Conservation (phyloP, 2,329 filamentous ascomycete species). For the Fonsecaea erecta region DNA sequence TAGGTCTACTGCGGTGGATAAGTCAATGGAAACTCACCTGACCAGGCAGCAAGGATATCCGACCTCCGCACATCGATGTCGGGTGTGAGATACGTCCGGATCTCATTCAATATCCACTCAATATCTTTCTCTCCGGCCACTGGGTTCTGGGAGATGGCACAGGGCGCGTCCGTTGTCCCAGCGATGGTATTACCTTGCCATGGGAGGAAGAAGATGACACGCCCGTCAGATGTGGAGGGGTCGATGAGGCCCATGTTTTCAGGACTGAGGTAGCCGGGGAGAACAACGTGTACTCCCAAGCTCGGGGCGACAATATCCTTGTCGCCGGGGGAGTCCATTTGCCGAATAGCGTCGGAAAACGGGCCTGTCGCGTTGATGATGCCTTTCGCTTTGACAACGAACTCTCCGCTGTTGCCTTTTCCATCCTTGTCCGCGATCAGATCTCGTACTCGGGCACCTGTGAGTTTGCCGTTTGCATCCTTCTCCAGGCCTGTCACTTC, state of each 20-base stretch:
- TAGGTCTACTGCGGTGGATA: not conserved
- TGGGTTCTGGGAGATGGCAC: slow-evolving; percentile 72
- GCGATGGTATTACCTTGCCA: slow-evolving; percentile 94
- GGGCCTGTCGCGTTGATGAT: slow-evolving; percentile 91
- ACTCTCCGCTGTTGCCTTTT: slow-evolving; percentile 61
- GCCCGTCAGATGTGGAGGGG: slow-evolving; percentile 81
- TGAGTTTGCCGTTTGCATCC: slow-evolving; percentile 72
- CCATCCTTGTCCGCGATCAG: slow-evolving; percentile 69
- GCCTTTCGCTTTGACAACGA: slow-evolving; percentile 73
- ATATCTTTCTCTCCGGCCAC: slow-evolving; percentile 82
- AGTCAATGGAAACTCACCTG: slow-evolving; percentile 49
- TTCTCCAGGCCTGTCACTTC: slow-evolving; percentile 79
- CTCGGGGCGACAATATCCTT: slow-evolving; percentile 82
- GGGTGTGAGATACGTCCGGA: slow-evolving; percentile 78
- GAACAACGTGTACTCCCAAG: slow-evolving; percentile 82
- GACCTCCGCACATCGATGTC: slow-evolving; percentile 82
- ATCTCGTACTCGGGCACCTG: slow-evolving; percentile 75
- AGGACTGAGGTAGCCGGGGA: slow-evolving; percentile 85
- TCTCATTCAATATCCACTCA: slow-evolving; percentile 83
- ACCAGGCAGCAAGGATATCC: slow-evolving; percentile 87
- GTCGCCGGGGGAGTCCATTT: slow-evolving; percentile 75
- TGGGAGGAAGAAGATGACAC: slow-evolving; percentile 90
- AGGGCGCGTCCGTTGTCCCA: slow-evolving; percentile 81
- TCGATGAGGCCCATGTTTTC: slow-evolving; percentile 81
- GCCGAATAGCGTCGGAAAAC: slow-evolving; percentile 82